Conservation (phyloP, 2,329 filamentous ascomycete genomes). For the Exophiala alcalophila region DNA sequence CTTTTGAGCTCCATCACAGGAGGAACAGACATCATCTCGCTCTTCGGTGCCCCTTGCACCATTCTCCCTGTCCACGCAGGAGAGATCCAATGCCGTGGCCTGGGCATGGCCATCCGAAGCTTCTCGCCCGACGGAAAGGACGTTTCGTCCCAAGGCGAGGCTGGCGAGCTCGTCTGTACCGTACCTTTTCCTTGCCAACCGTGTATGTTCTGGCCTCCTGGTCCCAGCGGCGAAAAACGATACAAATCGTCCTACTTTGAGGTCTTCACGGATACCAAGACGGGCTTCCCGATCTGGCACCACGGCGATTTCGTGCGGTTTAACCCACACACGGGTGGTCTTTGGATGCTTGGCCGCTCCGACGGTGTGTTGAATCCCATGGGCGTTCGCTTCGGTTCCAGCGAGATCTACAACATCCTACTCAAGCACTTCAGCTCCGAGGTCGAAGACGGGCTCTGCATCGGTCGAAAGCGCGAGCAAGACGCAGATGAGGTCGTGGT, state of each 20-base stretch:
- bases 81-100: conserved; percentile 72
- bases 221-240: conserved; percentile 65
- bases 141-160: conserved; percentile 60
- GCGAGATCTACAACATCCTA: conserved; percentile 95
- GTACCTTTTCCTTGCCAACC: conserved; percentile 88
- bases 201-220: conserved; percentile 74
- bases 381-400: conserved; percentile 86
- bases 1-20: conserved; percentile 93
- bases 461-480: conserved; percentile 68
- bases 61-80: conserved; percentile 69
- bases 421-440: conserved; percentile 75
- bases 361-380: conserved; percentile 91
- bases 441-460: conserved; percentile 81
- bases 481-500: conserved; percentile 85
- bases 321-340: conserved; percentile 68
- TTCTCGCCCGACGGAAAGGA: conserved; percentile 57
- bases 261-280: conserved; percentile 54
- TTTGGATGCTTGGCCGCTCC: conserved; percentile 87
- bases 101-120: conserved; percentile 70
- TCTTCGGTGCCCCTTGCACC: conserved; percentile 83
- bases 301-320: conserved; percentile 86
- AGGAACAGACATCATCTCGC: conserved; percentile 92
- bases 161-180: conserved; percentile 85
- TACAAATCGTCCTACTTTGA: conserved; percentile 87
- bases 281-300: conserved; percentile 66